These are phyloP conservation scores for Cardamine occulta DNA, from an alignment of 345 rosid genomes.

Conservation along the genomic window DNA sequence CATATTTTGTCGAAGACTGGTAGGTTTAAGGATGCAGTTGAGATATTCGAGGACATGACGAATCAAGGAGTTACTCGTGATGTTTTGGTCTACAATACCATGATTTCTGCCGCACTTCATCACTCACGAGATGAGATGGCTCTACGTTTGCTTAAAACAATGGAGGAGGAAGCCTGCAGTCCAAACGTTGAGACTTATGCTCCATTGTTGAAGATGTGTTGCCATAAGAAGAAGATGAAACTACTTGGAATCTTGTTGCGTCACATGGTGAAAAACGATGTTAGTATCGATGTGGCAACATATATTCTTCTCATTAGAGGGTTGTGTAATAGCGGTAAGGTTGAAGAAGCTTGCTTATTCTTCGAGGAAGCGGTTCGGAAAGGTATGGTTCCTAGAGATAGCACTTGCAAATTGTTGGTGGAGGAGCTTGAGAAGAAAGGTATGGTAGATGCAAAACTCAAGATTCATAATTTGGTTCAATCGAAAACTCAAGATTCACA, in stretches of 20 bases:
- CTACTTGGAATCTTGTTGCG: slow-evolving; percentile 57
- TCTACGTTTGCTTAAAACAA: slow-evolving; percentile 59
- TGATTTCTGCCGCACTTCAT: slow-evolving; percentile 62
- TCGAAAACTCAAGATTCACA: neutral
- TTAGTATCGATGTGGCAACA: slow-evolving; percentile 64
- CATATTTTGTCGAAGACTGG: slow-evolving; percentile 68
- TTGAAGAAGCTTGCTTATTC: slow-evolving; percentile 67
- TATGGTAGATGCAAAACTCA: slow-evolving; percentile 55
- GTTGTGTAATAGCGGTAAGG: slow-evolving; percentile 60
- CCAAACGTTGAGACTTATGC: slow-evolving; percentile 64
- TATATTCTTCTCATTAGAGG: slow-evolving; percentile 62
- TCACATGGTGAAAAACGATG: slow-evolving; percentile 73
- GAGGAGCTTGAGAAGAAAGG: slow-evolving; percentile 58
- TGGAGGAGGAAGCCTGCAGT: slow-evolving; percentile 67
- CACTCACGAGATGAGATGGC: slow-evolving; percentile 66
- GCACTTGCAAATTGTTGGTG: slow-evolving; percentile 53
- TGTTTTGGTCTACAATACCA: slow-evolving; percentile 58
- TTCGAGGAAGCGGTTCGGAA: slow-evolving; percentile 67
- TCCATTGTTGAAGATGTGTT: slow-evolving; percentile 73
- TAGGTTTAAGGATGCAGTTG: slow-evolving; percentile 67
- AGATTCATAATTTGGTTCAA: slow-evolving; percentile 54
- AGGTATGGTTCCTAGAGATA: slow-evolving; percentile 66
- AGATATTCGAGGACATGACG: slow-evolving; percentile 77
- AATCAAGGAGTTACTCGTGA: slow-evolving; percentile 61
- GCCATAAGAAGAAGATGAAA: slow-evolving; percentile 71